Evolutionary conservation across 2,329 filamentous ascomycete species (phyloP), one percentile per base, ranked within the genome.

Genomic region (Nectriaceae sp.): DNA sequence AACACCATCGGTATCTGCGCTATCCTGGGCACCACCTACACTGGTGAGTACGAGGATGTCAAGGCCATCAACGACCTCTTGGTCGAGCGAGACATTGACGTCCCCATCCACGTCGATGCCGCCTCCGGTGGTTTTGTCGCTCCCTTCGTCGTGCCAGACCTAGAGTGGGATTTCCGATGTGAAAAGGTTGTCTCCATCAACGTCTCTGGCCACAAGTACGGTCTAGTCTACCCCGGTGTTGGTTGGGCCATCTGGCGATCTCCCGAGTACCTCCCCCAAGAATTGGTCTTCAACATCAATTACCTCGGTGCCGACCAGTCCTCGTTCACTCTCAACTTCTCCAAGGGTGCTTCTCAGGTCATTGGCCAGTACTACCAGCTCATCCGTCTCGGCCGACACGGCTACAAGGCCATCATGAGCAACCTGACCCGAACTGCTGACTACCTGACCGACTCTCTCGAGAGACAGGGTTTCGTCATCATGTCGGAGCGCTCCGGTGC

Each of bases 281-380:
- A 97, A 64, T 85, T 97, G 19, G 90, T 97, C 62, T 97, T 97
- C 83, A 97, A 96, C 79, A 97, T 97, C 81, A 97, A 97, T 80
- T 97, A 97, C 74, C 87, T 97, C 5, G 93, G 93, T 42, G 92
- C 93, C 11, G 90, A 97, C 66, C 93, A 97, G 69, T 88, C 91
- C 2, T 96, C 90, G 3, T 97, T 97, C 75, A 97, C 93, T 0
- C 84, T 97, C 50, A 97, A 97, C 78, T 97, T 97, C 77, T 95
- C 89, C 66, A 96, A 96, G 70, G 92, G 92, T 48, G 93, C 93
- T 11, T 90, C 88, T 5, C 92, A 97, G 67, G 89, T 97, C 64
- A 96, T 97, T 53, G 93, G 90, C 21, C 93, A 97, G 73, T 97
- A 97, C 76, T 97, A 97, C 76, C 92, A 97, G 74, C 81, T 97